These are phyloP conservation scores for Monilinia polystroma DNA, from an alignment of 2,329 filamentous ascomycete species.

Conservation along the genomic window DNA sequence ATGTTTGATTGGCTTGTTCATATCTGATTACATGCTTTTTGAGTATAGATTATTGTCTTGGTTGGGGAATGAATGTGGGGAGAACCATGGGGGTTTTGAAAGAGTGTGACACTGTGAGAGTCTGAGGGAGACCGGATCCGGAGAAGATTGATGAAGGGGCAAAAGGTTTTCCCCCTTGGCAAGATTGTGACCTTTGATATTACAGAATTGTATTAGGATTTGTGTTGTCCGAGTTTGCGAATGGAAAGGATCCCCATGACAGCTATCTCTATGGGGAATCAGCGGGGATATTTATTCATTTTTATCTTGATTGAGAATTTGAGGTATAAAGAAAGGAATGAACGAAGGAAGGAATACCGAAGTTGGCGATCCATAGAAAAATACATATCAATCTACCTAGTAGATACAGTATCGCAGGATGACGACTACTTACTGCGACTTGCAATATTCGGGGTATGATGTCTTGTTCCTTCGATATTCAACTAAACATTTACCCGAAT, in stretches of 20 bases:
- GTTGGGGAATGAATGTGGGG: background rate
- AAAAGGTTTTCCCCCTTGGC: conserved; percentile 13
- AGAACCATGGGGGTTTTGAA: background rate
- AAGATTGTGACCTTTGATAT: no score
- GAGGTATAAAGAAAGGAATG: no score
- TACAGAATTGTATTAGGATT: background rate
- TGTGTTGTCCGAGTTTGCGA: background rate
- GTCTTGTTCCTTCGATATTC: background rate
- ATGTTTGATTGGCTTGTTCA: background rate
- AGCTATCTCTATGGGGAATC: conserved; percentile 19
- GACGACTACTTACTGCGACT: background rate
- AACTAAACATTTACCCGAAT: conserved; percentile 2
- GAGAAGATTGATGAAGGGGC: conserved; percentile 4
- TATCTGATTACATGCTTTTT: background rate
- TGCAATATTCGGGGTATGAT: background rate
- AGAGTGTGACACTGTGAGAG: background rate
- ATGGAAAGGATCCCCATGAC: background rate
- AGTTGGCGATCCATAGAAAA: background rate
- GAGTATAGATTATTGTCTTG: background rate
- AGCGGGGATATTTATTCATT: background rate
- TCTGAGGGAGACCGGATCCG: background rate
- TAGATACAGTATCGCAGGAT: background rate
- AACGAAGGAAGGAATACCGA: background rate
- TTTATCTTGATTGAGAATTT: background rate
- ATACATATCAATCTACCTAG: no score